A percentile compares a stretch with the other conserved stretches of the same genome.
Conservation (phyloP, 495 filamentous ascomycete genomes). For the Neurospora discreta region DNA sequence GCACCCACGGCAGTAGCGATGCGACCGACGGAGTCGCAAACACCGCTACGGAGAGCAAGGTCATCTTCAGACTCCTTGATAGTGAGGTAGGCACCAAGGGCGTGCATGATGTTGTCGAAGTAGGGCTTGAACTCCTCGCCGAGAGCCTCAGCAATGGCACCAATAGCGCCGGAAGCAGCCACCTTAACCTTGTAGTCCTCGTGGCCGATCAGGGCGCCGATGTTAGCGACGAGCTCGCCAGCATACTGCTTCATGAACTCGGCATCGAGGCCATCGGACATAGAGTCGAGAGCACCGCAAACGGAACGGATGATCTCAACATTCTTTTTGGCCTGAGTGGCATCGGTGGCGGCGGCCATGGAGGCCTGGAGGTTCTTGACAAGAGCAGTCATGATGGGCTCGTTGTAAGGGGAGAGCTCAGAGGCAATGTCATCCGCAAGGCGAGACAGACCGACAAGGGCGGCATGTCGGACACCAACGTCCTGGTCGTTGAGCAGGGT, state of each 20-base stretch:
- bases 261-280: slow-evolving; percentile 80
- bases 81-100: slow-evolving; percentile 67
- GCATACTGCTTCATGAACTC: slow-evolving; percentile 75
- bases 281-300: slow-evolving; percentile 82
- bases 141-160: slow-evolving; percentile 75
- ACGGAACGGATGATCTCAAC: slow-evolving; percentile 78
- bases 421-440: slow-evolving; percentile 88
- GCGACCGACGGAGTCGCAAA: slow-evolving; percentile 83
- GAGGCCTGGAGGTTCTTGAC: slow-evolving; percentile 81
- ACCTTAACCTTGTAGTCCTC: slow-evolving; percentile 83
- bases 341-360: slow-evolving; percentile 35
- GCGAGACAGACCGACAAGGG: slow-evolving; percentile 74
- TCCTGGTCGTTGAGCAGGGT: slow-evolving; percentile 76
- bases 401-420: slow-evolving; percentile 74
- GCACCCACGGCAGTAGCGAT: slow-evolving; percentile 84
- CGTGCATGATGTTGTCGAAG: slow-evolving; percentile 79
- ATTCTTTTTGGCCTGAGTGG: slow-evolving; percentile 53
- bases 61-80: slow-evolving; percentile 86
- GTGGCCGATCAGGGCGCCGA: slow-evolving; percentile 70
- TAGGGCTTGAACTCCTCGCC: slow-evolving; percentile 78
- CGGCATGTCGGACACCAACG: slow-evolving; percentile 70
- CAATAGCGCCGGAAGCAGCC: slow-evolving; percentile 77
- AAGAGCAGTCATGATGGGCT: slow-evolving; percentile 67
- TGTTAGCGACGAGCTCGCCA: slow-evolving; percentile 66
- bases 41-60: slow-evolving; percentile 76